Evolutionary conservation across 176 grass and related monocot genomes (phyloP).

Genomic region (Chloris gayana): DNA sequence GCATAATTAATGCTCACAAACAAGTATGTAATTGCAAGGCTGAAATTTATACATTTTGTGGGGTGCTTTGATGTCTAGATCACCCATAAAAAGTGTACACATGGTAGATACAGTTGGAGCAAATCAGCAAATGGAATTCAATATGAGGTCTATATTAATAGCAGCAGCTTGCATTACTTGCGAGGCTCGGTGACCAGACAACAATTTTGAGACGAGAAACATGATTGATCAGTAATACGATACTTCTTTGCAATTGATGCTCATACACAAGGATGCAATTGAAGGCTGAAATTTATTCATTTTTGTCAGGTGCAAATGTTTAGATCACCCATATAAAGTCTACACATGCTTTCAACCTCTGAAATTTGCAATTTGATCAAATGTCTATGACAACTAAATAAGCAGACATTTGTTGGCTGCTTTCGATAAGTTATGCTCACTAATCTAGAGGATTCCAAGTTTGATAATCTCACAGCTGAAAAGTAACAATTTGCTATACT

Average conservation of each 20-base stretch:
- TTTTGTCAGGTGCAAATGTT: neutral
- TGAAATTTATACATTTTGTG: too few species aligned
- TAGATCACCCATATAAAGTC: neutral
- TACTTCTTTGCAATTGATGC: neutral
- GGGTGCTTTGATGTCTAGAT: too few species aligned
- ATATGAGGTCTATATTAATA: neutral
- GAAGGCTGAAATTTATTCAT: neutral
- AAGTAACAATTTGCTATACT: slow-evolving; percentile 4
- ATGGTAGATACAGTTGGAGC: too few species aligned
- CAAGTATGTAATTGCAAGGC: too few species aligned
- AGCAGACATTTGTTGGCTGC: neutral
- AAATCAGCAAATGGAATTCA: neutral
- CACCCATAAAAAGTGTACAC: too few species aligned
- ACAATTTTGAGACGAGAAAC: too few species aligned
- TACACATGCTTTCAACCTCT: neutral
- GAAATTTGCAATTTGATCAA: neutral
- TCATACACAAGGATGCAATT: neutral
- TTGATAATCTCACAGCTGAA: neutral
- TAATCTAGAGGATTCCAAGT: neutral
- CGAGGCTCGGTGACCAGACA: neutral
- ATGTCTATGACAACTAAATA: neutral
- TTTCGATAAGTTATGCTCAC: slow-evolving; percentile 2
- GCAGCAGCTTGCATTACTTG: neutral
- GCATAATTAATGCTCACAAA: too few species aligned
- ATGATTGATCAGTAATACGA: neutral